Evolutionary conservation across 2,329 filamentous ascomycete species (phyloP).

Genomic region (Celoporthe dispersa): DNA sequence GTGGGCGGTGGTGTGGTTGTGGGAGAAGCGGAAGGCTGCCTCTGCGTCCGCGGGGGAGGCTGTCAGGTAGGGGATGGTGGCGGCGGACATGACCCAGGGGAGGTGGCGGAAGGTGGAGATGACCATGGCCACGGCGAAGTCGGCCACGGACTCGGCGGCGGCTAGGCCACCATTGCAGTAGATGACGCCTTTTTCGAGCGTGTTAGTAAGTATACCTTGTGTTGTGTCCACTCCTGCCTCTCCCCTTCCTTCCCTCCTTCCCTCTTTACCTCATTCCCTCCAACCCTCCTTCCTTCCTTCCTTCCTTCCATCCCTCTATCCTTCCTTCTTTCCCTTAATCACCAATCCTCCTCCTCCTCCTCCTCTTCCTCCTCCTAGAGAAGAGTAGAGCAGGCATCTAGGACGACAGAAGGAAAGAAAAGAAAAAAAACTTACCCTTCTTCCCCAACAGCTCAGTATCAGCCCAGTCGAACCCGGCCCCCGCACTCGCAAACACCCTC

Average conservation of each 20-base stretch:
- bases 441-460: conserved; percentile 64
- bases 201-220: no score
- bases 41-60: conserved; percentile 34
- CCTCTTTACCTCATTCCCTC: background rate
- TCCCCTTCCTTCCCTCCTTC: background rate
- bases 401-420: background rate
- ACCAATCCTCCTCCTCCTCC: background rate
- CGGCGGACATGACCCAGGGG: conserved; percentile 65
- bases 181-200: conserved; percentile 58
- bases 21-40: conserved; percentile 58
- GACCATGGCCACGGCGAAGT: conserved; percentile 71
- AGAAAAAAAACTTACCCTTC: conserved; percentile 49
- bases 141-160: conserved; percentile 73
- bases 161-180: conserved; percentile 77
- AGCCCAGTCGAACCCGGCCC: conserved; percentile 70
- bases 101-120: conserved; percentile 72
- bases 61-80: conserved; percentile 44
- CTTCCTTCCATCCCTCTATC: background rate
- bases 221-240: no score
- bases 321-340: no score
- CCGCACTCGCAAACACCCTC: conserved; percentile 66
- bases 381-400: background rate
- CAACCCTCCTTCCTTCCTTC: background rate
- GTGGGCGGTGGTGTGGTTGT: conserved; percentile 60
- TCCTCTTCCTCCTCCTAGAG: background rate